Evolutionary conservation across 2,329 filamentous ascomycete genomes (phyloP), one percentile per base, ranked within the genome.

Genomic region (Neonectria faginata): DNA sequence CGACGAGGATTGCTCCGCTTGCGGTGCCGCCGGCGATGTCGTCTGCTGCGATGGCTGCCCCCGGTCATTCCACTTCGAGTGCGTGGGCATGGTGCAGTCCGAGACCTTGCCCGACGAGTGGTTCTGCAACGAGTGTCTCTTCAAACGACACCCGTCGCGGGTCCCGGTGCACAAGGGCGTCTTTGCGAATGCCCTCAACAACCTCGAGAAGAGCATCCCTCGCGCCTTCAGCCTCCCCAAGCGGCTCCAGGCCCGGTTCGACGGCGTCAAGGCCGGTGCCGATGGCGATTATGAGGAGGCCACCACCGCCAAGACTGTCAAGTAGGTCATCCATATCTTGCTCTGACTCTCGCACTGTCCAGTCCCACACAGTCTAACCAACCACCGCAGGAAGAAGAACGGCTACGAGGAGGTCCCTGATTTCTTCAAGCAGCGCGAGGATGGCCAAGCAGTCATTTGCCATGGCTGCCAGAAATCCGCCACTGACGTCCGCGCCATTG

Each of bases 31-130:
- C 70, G 95, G 95, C 62, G 89, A 93, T 71, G 87, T 99, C 67
- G 86, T 98, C 69, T 97, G 94, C 81, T 99, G 96, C 79, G 96
- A 98, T 81, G 92, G 92, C 67, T 99, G 96, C 81, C 88, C 91
- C 65, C 89, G 93, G 70, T 93, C 94, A 6, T 97, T 97, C 80
- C 96, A 98, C 79, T 93, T 96, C 77, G 86, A 88, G 64, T 98
- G 96, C 78, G 88, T 96, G 70, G 91, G 97, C 78, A 94, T 95
- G 66, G 91, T 93, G 42, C 83, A 93, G 70, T 85, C 89, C 60
- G 85, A 88, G 54, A 83, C 85, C 58, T 83, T 91, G 63, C 89
- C 90, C 11, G 89, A 92, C 63, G 91, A 93, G 73, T 98, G 94
- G 92, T 96, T 87, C 78, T 98, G 95, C 81, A 91, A 92, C 73